phyloP scores from a whole-genome alignment of 768 basidiomycete species.

The Cystobasidium ongulense region DNA sequence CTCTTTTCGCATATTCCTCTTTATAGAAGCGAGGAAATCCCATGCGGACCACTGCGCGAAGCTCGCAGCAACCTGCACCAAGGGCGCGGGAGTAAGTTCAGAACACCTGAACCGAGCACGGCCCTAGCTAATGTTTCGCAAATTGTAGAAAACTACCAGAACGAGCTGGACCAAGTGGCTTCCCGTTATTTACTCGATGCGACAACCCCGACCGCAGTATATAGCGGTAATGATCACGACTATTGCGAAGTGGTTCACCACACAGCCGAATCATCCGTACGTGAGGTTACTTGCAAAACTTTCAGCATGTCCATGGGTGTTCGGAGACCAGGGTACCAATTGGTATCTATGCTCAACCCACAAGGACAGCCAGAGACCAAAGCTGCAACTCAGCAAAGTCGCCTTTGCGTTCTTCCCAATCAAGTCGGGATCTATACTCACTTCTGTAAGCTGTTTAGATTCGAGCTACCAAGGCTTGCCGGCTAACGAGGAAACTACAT shows the following conservation, averaged over 20 bases:
- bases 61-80: constrained; percentile 58
- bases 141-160: constrained; percentile 51
- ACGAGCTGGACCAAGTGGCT: constrained; percentile 62
- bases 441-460: constrained; percentile 32
- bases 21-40: constrained; percentile 57
- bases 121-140: neutral
- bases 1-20: constrained; percentile 87
- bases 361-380: neutral
- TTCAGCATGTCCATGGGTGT: constrained; percentile 86
- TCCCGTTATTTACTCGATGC: constrained; percentile 60
- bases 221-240: constrained; percentile 92
- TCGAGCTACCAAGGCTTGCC: too few species aligned
- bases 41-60: constrained; percentile 73
- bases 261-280: constrained; percentile 46
- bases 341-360: constrained; percentile 58
- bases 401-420: constrained; percentile 52
- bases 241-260: constrained; percentile 73
- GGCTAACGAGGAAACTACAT: too few species aligned
- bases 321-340: constrained; percentile 73
- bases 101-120: neutral
- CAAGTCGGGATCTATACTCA: constrained; percentile 68
- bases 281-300: constrained; percentile 80
- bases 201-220: constrained; percentile 60
- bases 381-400: constrained; percentile 47
- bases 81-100: constrained; percentile 66